Evolutionary conservation across 495 filamentous ascomycete species (phyloP), one percentile per base, ranked within the genome.

Genomic region (Aspergillus taichungensis): DNA sequence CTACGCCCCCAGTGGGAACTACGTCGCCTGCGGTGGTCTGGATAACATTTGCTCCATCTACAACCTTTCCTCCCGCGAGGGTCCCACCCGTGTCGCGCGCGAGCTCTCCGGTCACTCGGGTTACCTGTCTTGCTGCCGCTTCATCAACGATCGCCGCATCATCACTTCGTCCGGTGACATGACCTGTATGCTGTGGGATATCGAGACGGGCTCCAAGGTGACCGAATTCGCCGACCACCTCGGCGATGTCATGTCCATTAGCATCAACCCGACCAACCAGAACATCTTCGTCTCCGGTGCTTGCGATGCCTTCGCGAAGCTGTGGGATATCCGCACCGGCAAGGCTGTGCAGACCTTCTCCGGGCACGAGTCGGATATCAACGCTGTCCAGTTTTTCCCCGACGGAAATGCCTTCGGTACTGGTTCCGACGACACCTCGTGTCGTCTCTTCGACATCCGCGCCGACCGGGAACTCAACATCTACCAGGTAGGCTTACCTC

Each of bases 11-110:
- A 95, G 89, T 62, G 92, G 92, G 13, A 98, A 98, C 66, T 98
- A 87, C 61, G 92, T 98, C 41, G 92, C 92, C 27, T 98, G 92
- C 61, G 92, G 92, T 74, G 92, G 92, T 73, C 76, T 98, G 43
- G 92, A 98, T 66, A 98, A 98, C 71, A 98, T 98, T 60, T 97
- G 92, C 76, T 97, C 92, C 49, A 95, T 98, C 59, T 98, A 98
- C 76, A 98, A 98, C 69, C 82, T 98, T 47, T 92, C 90, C 29
- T 88, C 90, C 50, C 82, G 92, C 47, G 92, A 98, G 58, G 92
- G 92, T 13, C 92, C 92, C 5, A 97, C 94, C 39, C 85, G 92
- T 40, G 94, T 97, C 50, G 92, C 92, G 53, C 84, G 92, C 43
- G 92, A 98, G 64, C 77, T 98, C 28, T 97, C 94, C 24, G 94